These are phyloP conservation scores for Vickermania ingenoplastis DNA, from an alignment of 208 protist genomes.

Conservation along the genomic window DNA sequence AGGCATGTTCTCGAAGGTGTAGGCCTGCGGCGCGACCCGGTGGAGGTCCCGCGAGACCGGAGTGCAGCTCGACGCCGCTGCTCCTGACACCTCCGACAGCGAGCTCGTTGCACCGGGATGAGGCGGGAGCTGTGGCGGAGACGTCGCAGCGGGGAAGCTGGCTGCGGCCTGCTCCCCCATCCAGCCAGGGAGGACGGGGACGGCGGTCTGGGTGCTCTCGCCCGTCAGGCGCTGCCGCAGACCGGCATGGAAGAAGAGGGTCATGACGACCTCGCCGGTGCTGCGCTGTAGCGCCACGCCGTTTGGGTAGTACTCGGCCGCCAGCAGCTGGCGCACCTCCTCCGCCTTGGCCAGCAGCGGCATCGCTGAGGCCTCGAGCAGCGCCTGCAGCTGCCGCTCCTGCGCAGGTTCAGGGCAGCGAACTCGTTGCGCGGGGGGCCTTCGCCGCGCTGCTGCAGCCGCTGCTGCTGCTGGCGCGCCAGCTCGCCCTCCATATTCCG, in stretches of 20 bases:
- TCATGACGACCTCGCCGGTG: slow-evolving; percentile 49
- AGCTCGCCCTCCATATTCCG: slow-evolving; percentile 54
- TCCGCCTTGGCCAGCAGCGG: slow-evolving; percentile 38
- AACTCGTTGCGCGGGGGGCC: slow-evolving; percentile 5
- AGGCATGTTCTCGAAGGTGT: slow-evolving; percentile 17
- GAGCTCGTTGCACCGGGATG: too few species aligned
- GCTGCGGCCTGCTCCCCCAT: slow-evolving; percentile 11
- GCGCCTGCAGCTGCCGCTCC: slow-evolving; percentile 55
- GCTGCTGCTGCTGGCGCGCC: slow-evolving; percentile 17
- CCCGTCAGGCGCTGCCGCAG: slow-evolving; percentile 33
- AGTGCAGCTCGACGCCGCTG: slow-evolving; percentile 1
- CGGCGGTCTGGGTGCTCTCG: neutral
- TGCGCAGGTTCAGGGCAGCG: slow-evolving; percentile 49
- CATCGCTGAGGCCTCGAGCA: slow-evolving; percentile 50
- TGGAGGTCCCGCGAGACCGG: neutral
- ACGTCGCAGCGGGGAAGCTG: neutral
- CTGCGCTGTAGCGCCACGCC: slow-evolving; percentile 34
- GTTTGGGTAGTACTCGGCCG: slow-evolving; percentile 36
- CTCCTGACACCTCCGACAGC: neutral
- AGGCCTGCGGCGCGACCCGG: slow-evolving; percentile 19
- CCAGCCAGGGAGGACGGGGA: slow-evolving; percentile 35
- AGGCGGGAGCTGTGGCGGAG: too few species aligned
- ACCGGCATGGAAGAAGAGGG: slow-evolving; percentile 55
- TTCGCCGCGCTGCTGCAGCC: slow-evolving; percentile 32
- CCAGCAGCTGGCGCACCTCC: slow-evolving; percentile 33